phyloP scores from a whole-genome alignment of 2,329 filamentous ascomycete genomes.

The Nigrograna mackinnonii region DNA sequence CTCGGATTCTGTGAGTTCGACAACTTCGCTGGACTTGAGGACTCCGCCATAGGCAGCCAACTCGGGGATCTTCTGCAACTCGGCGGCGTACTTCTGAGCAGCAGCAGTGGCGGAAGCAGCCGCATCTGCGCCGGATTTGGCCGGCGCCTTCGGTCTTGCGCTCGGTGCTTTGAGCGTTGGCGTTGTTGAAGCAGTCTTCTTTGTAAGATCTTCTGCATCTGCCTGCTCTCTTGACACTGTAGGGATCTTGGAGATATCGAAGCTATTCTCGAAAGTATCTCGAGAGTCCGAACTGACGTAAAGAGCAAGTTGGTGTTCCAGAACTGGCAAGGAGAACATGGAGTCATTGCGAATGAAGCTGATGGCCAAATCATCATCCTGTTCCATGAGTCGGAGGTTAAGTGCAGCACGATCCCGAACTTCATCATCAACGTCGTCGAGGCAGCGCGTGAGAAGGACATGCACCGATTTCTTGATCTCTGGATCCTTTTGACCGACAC shows the following conservation, averaged over 20 bases:
- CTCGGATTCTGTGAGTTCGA: slow-evolving; percentile 94
- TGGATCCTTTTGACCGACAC: slow-evolving; percentile 89
- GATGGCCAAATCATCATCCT: slow-evolving; percentile 83
- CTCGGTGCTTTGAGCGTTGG: slow-evolving; percentile 94
- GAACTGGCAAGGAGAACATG: slow-evolving; percentile 91
- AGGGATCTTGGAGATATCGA: slow-evolving; percentile 89
- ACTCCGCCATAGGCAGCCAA: slow-evolving; percentile 86
- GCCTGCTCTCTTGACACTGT: slow-evolving; percentile 95
- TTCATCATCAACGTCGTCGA: slow-evolving; percentile 97
- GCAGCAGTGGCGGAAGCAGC: slow-evolving; percentile 76
- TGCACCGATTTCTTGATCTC: slow-evolving; percentile 96
- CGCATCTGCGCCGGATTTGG: slow-evolving; percentile 71
- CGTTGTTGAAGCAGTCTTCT: slow-evolving; percentile 92
- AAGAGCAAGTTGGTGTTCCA: slow-evolving; percentile 96
- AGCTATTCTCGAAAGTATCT: slow-evolving; percentile 79
- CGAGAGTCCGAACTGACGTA: slow-evolving; percentile 95
- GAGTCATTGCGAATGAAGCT: slow-evolving; percentile 95
- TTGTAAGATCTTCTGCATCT: slow-evolving; percentile 91
- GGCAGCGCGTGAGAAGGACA: slow-evolving; percentile 87
- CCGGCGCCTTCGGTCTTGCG: slow-evolving; percentile 73
- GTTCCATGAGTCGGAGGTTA: slow-evolving; percentile 88
- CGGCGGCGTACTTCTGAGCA: slow-evolving; percentile 86
- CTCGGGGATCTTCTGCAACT: slow-evolving; percentile 86
- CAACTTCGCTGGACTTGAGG: slow-evolving; percentile 83
- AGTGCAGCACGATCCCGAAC: slow-evolving; percentile 93